A percentile compares a stretch with the other conserved stretches of the same genome.
phyloP scores from a whole-genome alignment of 805 yeast species.

The Blastobotrys mokoenaii region DNA sequence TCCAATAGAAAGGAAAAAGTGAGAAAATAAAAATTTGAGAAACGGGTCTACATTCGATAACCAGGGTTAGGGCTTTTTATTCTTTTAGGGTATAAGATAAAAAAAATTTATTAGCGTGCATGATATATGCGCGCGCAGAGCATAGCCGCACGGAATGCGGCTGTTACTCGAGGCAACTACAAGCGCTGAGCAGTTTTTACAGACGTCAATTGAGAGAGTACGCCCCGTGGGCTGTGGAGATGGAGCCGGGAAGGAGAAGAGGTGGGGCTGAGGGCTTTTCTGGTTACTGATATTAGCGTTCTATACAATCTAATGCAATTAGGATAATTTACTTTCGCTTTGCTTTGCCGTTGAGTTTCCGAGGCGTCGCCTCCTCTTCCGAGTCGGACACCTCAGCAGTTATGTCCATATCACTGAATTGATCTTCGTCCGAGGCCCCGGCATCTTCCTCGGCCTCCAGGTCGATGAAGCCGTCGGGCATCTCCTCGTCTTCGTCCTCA shows the following conservation, averaged over 20 bases:
- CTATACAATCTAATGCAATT: neutral
- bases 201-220: too few species aligned
- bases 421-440: constrained; percentile 19
- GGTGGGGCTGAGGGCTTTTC: too few species aligned
- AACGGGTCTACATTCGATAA: neutral
- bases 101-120: neutral
- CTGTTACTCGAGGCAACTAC: too few species aligned
- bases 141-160: neutral
- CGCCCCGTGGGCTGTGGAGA: too few species aligned
- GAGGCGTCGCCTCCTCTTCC: constrained; percentile 1
- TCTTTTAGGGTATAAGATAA: neutral
- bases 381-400: constrained; percentile 21
- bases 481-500: constrained; percentile 36
- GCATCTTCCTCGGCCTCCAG: constrained; percentile 30
- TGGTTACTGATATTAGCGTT: neutral
- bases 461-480: constrained; percentile 34
- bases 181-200: too few species aligned
- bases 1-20: constrained; percentile 1
- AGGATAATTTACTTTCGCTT: neutral
- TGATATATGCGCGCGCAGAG: neutral
- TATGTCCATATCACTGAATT: constrained; percentile 20
- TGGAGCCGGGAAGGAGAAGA: too few species aligned
- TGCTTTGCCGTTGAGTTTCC: constrained; percentile 1
- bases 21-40: constrained; percentile 2
- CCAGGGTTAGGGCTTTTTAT: neutral